Percentiles rank a stretch among this genome's conserved stretches.
phyloP scores from a whole-genome alignment of 202 grass and related monocot species.

The Eragrostis tef region DNA sequence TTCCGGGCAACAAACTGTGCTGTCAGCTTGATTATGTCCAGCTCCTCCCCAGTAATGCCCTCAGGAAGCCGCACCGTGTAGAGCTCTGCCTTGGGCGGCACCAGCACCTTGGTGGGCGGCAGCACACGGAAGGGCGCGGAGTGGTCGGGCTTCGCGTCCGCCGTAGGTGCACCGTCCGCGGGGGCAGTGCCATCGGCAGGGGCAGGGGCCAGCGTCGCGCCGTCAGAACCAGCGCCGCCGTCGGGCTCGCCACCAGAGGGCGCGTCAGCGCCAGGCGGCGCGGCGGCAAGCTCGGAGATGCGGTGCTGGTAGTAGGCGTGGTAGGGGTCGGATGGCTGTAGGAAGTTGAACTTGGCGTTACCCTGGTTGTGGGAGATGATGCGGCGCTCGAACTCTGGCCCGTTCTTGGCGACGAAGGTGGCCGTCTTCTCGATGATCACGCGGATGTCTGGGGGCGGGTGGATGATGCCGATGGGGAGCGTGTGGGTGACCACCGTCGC shows the following conservation, averaged over 20 bases:
- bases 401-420: constrained; percentile 89
- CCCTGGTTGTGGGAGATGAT: constrained; percentile 76
- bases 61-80: constrained; percentile 84
- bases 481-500: constrained; percentile 79
- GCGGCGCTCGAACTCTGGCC: constrained; percentile 85
- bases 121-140: constrained; percentile 67
- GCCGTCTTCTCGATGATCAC: constrained; percentile 93
- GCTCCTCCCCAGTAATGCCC: constrained; percentile 85
- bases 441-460: constrained; percentile 86
- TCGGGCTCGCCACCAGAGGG: constrained; percentile 40
- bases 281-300: constrained; percentile 54
- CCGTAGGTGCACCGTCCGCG: constrained; percentile 3
- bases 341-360: constrained; percentile 94
- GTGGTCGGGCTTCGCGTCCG: constrained; percentile 57
- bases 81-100: constrained; percentile 72
- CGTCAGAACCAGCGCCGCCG: constrained; percentile 10
- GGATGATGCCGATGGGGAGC: constrained; percentile 76
- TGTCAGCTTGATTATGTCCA: constrained; percentile 92
- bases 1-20: constrained; percentile 92
- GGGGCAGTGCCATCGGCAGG: constrained; percentile 36
- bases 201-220: background rate
- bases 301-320: constrained; percentile 90
- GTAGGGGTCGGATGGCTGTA: constrained; percentile 82
- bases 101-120: constrained; percentile 70
- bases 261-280: constrained; percentile 44